Evolutionary conservation across 1,284 basidiomycete species (phyloP).

Genomic region (Anthracocystis walkeri): DNA sequence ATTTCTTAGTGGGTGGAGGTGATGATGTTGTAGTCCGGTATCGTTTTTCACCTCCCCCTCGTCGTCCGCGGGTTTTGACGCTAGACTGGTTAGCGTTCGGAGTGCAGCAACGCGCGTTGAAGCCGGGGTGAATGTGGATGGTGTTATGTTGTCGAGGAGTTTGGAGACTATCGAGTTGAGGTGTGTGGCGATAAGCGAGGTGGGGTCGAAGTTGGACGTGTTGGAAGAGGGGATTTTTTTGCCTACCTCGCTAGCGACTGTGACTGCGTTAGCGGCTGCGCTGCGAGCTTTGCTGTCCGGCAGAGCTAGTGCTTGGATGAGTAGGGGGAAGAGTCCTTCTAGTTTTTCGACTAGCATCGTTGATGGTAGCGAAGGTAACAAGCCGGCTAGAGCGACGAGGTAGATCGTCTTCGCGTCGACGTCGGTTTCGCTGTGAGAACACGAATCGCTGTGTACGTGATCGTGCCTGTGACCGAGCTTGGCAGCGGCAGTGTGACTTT

Average conservation of each 20-base stretch:
- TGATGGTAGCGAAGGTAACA: constrained; percentile 84
- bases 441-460: constrained; percentile 12
- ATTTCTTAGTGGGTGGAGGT: constrained; percentile 27
- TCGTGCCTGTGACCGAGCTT: constrained; percentile 18
- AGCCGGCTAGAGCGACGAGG: constrained; percentile 84
- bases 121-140: constrained; percentile 68
- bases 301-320: constrained; percentile 85
- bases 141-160: constrained; percentile 37
- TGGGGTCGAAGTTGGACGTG: constrained; percentile 11
- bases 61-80: constrained; percentile 83
- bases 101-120: constrained; percentile 81
- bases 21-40: constrained; percentile 29
- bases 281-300: constrained; percentile 79
- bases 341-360: constrained; percentile 66
- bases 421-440: constrained; percentile 11
- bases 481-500: constrained; percentile 32
- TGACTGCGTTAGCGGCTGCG: constrained; percentile 84
- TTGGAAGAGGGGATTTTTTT: constrained; percentile 64
- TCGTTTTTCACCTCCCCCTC: constrained; percentile 73
- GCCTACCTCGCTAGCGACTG: constrained; percentile 75
- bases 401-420: constrained; percentile 76
- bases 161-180: constrained; percentile 41
- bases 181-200: constrained; percentile 22
- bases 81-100: constrained; percentile 79
- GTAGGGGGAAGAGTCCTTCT: constrained; percentile 82